These are phyloP conservation scores for Crucihimalaya himalaica DNA, from an alignment of 345 rosid species.

Conservation along the genomic window DNA sequence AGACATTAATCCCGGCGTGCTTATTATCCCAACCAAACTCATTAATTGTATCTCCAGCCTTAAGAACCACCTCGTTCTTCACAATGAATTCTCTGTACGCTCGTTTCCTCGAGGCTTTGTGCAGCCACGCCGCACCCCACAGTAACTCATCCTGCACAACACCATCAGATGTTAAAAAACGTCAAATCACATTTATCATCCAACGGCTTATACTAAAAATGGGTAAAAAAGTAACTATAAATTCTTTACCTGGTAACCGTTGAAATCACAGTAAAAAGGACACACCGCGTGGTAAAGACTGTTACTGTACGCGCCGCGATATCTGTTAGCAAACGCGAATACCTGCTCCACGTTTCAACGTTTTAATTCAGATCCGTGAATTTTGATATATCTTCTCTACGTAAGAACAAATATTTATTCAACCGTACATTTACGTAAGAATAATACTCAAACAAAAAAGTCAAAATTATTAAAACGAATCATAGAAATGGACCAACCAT, in stretches of 20 bases:
- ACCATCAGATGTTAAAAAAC: conserved; percentile 5
- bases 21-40: conserved; percentile 99
- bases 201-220: conserved; percentile 28
- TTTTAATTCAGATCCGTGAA: conserved; percentile 29
- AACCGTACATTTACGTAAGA: conserved; percentile 35
- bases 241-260: conserved; percentile 77
- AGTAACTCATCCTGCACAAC: conserved; percentile 79
- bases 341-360: conserved; percentile 51
- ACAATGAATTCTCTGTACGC: conserved; percentile 75
- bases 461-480: conserved; percentile 18
- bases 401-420: conserved; percentile 27
- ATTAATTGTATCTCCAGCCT: conserved; percentile 84
- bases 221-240: neutral
- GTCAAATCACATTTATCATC: neutral
- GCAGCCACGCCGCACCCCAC: conserved; percentile 98
- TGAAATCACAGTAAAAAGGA: conserved; percentile 94
- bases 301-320: conserved; percentile 85
- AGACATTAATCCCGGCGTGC: conserved; percentile 92
- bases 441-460: neutral
- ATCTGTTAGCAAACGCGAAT: conserved; percentile 80
- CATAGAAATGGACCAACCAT: conserved; percentile 27
- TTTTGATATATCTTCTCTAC: conserved; percentile 18
- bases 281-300: conserved; percentile 75
- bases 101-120: conserved; percentile 79
- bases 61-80: conserved; percentile 76